Percentiles rank a stretch among this genome's conserved stretches.
These are phyloP conservation scores for Hysterium pulicare DNA, from an alignment of 2,329 filamentous ascomycete species.

Conservation along the genomic window DNA sequence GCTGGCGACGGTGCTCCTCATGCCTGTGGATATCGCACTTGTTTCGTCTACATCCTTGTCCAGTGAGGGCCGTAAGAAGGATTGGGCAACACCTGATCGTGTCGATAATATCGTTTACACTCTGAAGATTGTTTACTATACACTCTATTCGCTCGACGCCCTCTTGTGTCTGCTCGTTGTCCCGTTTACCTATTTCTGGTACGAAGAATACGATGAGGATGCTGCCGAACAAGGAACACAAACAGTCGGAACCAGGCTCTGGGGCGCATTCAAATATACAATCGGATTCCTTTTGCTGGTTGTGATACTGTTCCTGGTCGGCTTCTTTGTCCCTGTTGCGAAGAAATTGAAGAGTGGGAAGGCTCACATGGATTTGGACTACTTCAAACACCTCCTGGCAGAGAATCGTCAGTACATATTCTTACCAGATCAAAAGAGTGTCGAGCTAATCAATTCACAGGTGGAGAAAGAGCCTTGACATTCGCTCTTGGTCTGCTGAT, in stretches of 20 bases:
- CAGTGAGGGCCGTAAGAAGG: constrained; percentile 77
- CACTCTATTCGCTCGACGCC: constrained; percentile 86
- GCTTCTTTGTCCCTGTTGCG: constrained; percentile 87
- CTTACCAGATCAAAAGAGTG: constrained; percentile 5
- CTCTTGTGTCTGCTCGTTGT: constrained; percentile 84
- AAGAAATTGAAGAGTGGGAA: constrained; percentile 59
- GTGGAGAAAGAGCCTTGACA: constrained; percentile 86
- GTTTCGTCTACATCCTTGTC: constrained; percentile 82
- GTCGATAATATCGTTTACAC: constrained; percentile 76
- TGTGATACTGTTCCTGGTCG: constrained; percentile 80
- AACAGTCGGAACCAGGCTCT: constrained; percentile 67
- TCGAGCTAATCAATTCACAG: constrained; percentile 35
- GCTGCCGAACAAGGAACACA: constrained; percentile 76
- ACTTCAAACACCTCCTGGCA: constrained; percentile 78
- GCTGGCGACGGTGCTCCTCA: constrained; percentile 84
- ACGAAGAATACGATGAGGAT: constrained; percentile 94
- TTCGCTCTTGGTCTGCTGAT: constrained; percentile 88
- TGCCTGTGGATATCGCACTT: constrained; percentile 93
- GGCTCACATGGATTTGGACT: constrained; percentile 74
- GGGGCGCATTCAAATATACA: constrained; percentile 89
- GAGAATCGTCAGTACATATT: constrained; percentile 63
- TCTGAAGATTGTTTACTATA: constrained; percentile 87
- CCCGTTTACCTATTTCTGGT: constrained; percentile 97
- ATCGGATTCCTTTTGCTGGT: constrained; percentile 77
- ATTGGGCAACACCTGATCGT: constrained; percentile 84